These are phyloP conservation scores for Neofusicoccum kwambonambiense DNA, from an alignment of 2,329 filamentous ascomycete genomes.

Conservation along the genomic window DNA sequence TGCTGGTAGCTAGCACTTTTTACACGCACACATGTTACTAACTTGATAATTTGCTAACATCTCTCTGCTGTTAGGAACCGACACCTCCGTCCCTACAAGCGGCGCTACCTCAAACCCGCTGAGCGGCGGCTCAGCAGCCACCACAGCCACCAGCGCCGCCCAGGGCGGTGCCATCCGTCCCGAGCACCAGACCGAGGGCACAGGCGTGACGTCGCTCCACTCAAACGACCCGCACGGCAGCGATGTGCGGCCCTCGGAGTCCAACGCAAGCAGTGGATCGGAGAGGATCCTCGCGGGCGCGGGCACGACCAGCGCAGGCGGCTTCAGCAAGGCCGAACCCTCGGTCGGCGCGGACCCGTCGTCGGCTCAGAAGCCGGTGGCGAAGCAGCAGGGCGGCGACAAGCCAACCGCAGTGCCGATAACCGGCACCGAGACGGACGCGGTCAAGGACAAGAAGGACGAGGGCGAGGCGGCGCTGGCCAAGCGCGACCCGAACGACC, in stretches of 20 bases:
- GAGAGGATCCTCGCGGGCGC: background rate
- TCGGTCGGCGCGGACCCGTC: constrained; percentile 24
- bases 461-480: constrained; percentile 23
- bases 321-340: constrained; percentile 23
- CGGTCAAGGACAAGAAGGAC: constrained; percentile 24
- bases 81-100: background rate
- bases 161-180: constrained; percentile 23
- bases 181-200: constrained; percentile 28
- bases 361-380: constrained; percentile 22
- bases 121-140: too few relatives aligned
- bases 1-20: too few relatives aligned
- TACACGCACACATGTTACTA: too few relatives aligned
- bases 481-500: constrained; percentile 26
- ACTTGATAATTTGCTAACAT: too few relatives aligned
- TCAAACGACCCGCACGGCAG: constrained; percentile 28
- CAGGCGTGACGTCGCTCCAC: constrained; percentile 30
- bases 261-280: constrained; percentile 3
- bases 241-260: constrained; percentile 31
- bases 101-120: background rate
- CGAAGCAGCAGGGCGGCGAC: constrained; percentile 39
- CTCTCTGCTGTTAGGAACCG: background rate
- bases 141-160: constrained; percentile 13
- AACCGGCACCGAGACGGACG: constrained; percentile 24
- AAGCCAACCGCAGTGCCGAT: constrained; percentile 30
- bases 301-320: background rate